Conservation (phyloP, 306 rosid genomes). For the Quercus engelmannii region DNA sequence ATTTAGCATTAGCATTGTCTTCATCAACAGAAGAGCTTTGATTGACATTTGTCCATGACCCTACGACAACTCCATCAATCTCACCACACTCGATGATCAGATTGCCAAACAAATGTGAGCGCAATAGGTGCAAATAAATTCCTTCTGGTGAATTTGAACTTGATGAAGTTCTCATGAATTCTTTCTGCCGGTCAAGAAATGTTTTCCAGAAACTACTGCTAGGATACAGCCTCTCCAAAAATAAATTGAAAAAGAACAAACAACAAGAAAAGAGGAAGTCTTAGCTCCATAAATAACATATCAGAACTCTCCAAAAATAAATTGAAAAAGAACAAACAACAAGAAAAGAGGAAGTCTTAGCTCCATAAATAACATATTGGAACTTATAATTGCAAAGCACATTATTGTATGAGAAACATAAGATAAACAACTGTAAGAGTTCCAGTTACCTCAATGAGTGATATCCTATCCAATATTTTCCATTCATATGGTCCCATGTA, state of each 20-base stretch:
- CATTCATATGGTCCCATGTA: constrained; percentile 84
- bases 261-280: constrained; percentile 20
- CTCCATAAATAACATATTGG: constrained; percentile 18
- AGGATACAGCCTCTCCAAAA: constrained; percentile 81
- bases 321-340: constrained; percentile 26
- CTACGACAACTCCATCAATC: constrained; percentile 83
- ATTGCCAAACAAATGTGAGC: constrained; percentile 45
- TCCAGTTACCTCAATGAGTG: constrained; percentile 70
- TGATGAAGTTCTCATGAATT: constrained; percentile 38
- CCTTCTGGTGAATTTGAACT: constrained; percentile 46
- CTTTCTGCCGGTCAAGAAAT: constrained; percentile 53
- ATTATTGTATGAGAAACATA: constrained; percentile 25
- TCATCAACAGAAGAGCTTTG: constrained; percentile 55
- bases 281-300: constrained; percentile 33
- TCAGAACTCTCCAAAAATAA: constrained; percentile 49
- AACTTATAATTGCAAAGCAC: constrained; percentile 17
- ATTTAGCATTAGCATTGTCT: constrained; percentile 59
- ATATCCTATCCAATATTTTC: constrained; percentile 77
- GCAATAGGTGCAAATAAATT: constrained; percentile 50
- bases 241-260: constrained; percentile 29
- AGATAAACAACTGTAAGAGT: constrained; percentile 16
- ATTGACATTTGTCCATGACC: constrained; percentile 63
- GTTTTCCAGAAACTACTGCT: constrained; percentile 93
- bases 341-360: constrained; percentile 32
- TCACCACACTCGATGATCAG: constrained; percentile 73